Evolutionary conservation across 1,284 basidiomycete genomes (phyloP), one percentile per base, ranked within the genome.

Genomic region (Tilletia walkeri): DNA sequence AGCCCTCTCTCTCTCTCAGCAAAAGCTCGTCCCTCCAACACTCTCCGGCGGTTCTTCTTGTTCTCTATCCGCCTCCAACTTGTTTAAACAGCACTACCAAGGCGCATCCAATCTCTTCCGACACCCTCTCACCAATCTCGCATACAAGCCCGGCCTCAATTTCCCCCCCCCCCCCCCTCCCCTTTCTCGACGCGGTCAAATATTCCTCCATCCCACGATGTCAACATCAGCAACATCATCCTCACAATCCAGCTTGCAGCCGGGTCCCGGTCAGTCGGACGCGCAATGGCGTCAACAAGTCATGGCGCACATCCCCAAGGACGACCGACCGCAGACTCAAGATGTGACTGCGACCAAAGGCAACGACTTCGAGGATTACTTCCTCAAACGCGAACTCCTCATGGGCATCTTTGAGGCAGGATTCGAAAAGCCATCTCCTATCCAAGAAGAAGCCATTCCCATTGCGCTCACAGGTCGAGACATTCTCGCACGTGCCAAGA

Each of bases 371-470:
- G 82, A 83, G 69, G 82, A 83, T 70, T 83, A 80, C 70, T 83
- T 79, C 67, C 72, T 83, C 67, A 83, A 83, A 74, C 77, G 82
- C 36, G 80, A 82, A 73, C 77, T 83, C n/a, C 73, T 83, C 39
- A 83, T 83, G 82, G 82, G 82, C 68, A 83, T 83, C 72, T 83
- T 83, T 63, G 80, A 83, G 70, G 81, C 81, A 45, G 82, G 82
- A 30, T 99, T 98, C 84, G 96, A 99, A 85, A 90, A 88, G 78
- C 95, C 96, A 30, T 95, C 92, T 36, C 96, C 95, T 67, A 98
- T 99, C 84, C 95, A 99, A 87, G 96, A 99, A 89, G 94, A 97
- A 87, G 77, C 92, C 50, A 83, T 85, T 69, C 85, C 85, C 10
- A 85, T 85, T 72, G 84, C 85, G 4, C 79, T 85, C 36, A 95